Evolutionary conservation across 345 rosid genomes (phyloP), one percentile per base, ranked within the genome.

Genomic region (Mercurialis annua): DNA sequence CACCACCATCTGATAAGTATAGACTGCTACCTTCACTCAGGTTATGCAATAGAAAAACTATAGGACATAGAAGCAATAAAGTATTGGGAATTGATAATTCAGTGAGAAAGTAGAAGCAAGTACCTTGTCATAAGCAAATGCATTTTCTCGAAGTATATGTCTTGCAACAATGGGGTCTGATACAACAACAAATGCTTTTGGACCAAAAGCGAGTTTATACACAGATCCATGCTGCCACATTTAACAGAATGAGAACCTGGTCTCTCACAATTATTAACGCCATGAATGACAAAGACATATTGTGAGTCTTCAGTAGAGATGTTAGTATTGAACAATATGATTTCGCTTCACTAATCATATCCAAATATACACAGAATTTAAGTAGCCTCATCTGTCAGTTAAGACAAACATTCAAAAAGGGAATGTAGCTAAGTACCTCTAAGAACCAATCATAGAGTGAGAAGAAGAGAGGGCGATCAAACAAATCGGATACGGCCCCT

Each of bases 131-230:
- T 88, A 93, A 10, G 92, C 86, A 82, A 93, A 93, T 2, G 96
- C 86, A 55, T 89, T 92, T 66, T 92, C 97, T 20, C 97, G 85
- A 20, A 88, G 92, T 55, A 93, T 78, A 77, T 90, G 86, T 73
- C 94, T 83, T 48, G 93, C 90, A 74, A 90, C 80, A 62, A 90
- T 82, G 8, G 98, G 94, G 79, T 93, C 98, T 1, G 98, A 93
- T 71, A 90, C 88, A 66, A 93, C 97, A 71, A 93, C 97, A 81
- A 93, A 93, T 10, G 98, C 90, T 72, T 93, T 93, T 47, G 97
- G 98, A 47, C 98, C 98, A 85, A 93, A 93, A 57, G 98, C 97
- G 75, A 93, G 98, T 63, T 93, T 93, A 71, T 87, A 93, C 18
- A 93, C 90, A 17, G 96, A 83, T 62, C 98, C 98, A 69, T 90